Base-by-base conservation (phyloP, 495 filamentous ascomycete genomes). In the Pseudevernia furfuracea region DNA sequence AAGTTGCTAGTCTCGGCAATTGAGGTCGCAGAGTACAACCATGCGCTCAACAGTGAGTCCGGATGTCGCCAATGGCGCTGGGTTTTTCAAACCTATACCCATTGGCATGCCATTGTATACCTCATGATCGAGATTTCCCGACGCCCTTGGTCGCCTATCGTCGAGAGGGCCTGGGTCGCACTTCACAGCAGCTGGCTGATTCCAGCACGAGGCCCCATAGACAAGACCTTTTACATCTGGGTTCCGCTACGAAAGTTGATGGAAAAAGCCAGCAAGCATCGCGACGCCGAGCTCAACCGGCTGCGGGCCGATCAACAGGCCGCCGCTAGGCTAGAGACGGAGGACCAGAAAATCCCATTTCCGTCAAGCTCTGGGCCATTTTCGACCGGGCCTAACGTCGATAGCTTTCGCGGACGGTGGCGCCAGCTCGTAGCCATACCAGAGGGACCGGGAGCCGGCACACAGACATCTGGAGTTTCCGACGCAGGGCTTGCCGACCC, bases 21-120 rank as follows among this genome's bases (percentile, higher is more conserved):
- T 23, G 88, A 94, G 65, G 81, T 89, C 25, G 82, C 92, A 64
- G 90, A 96, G 70, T 89, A 89, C 67, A 81, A 80, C n/a, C 74
- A 82, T 32, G 38, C 70, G 85, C 15, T 73, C 92, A 17, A 82
- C 85, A 66, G 82, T 77, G 15, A 85, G 88, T 65, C 74, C 80
- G 11, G 76, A 82, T 14, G 83, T 82, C 5, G 79, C 81, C 59
- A 82, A 86, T 96, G 88, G 85, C 80, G 83, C 32, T 96, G 91
- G 91, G 80, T 92, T 12, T 92, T 91, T 75, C 81, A 85, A 69
- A 89, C 85, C 0, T 91, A 92, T 71, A 86, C 87, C 25, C 89
- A 93, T 64, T 91, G 87, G 86, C 88, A 93, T 66, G 89, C 90
- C 7, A 80, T 94, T 5, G 88, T 87, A 3, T 89, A 44, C 38